phyloP scores from a whole-genome alignment of 2,329 filamentous ascomycete species.

The Penicillium sp. region DNA sequence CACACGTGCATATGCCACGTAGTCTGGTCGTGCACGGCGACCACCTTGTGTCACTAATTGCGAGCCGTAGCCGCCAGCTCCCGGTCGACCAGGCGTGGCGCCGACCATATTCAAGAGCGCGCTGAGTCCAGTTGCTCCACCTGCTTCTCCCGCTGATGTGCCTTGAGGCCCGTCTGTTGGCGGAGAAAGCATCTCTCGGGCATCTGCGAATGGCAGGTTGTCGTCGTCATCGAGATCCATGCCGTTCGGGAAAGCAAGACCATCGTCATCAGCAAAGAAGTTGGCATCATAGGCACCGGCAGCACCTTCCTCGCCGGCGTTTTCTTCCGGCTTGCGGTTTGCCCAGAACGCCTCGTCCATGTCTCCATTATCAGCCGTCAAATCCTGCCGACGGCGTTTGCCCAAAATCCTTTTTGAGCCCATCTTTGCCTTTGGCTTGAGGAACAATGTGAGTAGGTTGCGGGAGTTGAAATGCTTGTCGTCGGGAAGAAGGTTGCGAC shows the following conservation, averaged over 20 bases:
- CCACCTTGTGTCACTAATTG: constrained; percentile 63
- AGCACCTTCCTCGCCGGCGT: constrained; percentile 56
- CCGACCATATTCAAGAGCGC: constrained; percentile 43
- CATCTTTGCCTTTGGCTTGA: constrained; percentile 89
- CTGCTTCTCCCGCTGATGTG: constrained; percentile 34
- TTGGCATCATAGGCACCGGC: constrained; percentile 90
- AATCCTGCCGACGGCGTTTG: constrained; percentile 48
- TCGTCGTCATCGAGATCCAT: constrained; percentile 49
- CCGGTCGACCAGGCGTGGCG: constrained; percentile 39
- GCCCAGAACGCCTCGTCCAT: constrained; percentile 98
- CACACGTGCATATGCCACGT: constrained; percentile 64
- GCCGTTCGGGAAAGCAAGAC: constrained; percentile 48
- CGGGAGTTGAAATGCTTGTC: constrained; percentile 98
- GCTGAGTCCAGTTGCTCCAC: constrained; percentile 39
- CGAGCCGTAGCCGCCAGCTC: constrained; percentile 57
- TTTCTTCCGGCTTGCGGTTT: constrained; percentile 58
- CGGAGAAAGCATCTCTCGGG: constrained; percentile 50
- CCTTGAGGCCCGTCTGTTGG: constrained; percentile 35
- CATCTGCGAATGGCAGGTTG: constrained; percentile 50
- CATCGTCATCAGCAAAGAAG: constrained; percentile 81
- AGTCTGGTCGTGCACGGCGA: constrained; percentile 59
- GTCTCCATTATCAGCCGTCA: constrained; percentile 66
- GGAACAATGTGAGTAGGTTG: constrained; percentile 82
- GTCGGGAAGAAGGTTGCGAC: constrained; percentile 87
- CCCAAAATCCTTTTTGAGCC: constrained; percentile 62